Evolutionary conservation across 371 early-diverging fungal species (phyloP).

Genomic region (Syncephalis plumigaleata): DNA sequence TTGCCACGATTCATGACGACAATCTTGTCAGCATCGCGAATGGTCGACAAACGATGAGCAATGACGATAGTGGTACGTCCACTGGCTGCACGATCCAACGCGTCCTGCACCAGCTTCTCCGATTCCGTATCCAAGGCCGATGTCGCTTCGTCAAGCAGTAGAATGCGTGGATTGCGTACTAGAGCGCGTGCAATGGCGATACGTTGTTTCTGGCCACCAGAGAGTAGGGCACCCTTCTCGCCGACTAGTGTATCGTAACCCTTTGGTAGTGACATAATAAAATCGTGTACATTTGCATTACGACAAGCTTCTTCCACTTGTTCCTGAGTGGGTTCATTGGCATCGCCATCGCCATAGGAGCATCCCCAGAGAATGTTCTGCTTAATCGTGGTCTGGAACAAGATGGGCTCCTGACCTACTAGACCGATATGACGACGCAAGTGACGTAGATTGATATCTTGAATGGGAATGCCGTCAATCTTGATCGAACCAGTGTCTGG

Average conservation of each 20-base stretch:
- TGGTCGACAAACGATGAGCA: constrained; percentile 77
- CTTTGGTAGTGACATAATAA: constrained; percentile 49
- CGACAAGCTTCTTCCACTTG: constrained; percentile 24
- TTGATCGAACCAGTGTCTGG: constrained; percentile 34
- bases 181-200: constrained; percentile 66
- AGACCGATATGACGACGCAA: constrained; percentile 65
- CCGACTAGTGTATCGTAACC: constrained; percentile 54
- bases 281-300: constrained; percentile 52
- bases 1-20: constrained; percentile 56
- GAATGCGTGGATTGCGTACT: constrained; percentile 45
- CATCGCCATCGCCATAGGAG: constrained; percentile 15
- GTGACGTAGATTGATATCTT: constrained; percentile 44
- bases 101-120: constrained; percentile 65
- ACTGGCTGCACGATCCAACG: constrained; percentile 53
- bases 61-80: constrained; percentile 83
- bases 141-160: constrained; percentile 52
- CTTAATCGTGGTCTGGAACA: constrained; percentile 67
- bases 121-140: constrained; percentile 57
- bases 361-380: constrained; percentile 59
- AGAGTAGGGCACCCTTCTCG: constrained; percentile 32
- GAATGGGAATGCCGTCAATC: constrained; percentile 52
- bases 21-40: constrained; percentile 67
- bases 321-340: constrained; percentile 11
- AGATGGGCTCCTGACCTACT: constrained; percentile 75
- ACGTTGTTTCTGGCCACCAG: constrained; percentile 41